Base-by-base conservation (phyloP, 495 filamentous ascomycete species). In the Apodospora peruviana region DNA sequence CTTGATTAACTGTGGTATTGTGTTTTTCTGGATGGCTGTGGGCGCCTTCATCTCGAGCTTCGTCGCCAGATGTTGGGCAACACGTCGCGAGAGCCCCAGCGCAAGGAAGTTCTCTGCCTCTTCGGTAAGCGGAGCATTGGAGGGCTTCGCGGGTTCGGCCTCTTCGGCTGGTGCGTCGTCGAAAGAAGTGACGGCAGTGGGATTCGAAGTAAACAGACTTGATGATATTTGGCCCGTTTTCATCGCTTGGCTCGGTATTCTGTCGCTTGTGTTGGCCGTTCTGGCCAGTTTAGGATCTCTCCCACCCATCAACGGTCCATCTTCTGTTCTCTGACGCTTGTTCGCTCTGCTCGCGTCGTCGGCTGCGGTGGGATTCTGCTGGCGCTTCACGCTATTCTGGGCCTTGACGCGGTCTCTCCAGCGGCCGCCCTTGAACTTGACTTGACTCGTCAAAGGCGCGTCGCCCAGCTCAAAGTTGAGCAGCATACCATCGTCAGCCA, bases 401-500 rank as follows among this genome's bases (percentile, higher is more conserved):
- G 89, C 91, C 43, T 76, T 82, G 43, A 90, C 70, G 47, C 94
- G 76, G 61, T 95, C 93, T 61, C 83, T 87, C 93, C 93, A 98
- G 53, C 81, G 80, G 12, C 93, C 93, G 50, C 93, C 93, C 65
- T 83, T 90, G 63, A 95, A 88, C 51, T 80, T 84, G 40, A 78
- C 74, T 39, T 80, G 75, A 4, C 76, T 76, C 47, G 83, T 85
- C 0, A 74, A 24, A 0, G 71, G 68, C 14, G 72, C 75, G 54
- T 87, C 86, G 12, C 77, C 74, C 23, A 93, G 71, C 46, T 86
- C 78, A 61, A 96, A 96, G 63, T 98, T 97, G 64, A 96, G 75
- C 40, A 96, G 79, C 80, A 98, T 85, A 43, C 88, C 90, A 84
- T 95, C 87, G 72, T 96, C 90, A 18, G 89, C 88, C 91, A 96